Base-by-base conservation (phyloP, 2,329 filamentous ascomycete genomes). In the Fusarium xylarioides region DNA sequence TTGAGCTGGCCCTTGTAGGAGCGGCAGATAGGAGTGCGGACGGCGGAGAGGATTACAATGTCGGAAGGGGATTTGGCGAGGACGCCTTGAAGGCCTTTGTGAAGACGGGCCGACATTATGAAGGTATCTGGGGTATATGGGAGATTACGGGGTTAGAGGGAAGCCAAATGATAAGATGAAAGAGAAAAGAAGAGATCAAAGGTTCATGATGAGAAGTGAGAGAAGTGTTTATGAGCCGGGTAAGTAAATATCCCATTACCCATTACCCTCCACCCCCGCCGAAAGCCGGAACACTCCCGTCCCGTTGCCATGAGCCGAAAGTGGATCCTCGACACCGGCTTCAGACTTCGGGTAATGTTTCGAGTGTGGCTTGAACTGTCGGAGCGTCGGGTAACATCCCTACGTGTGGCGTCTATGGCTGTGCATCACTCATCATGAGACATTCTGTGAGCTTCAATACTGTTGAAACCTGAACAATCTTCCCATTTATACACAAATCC, bases 31-130 rank as follows among this genome's bases (percentile, higher is more conserved):
- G 95, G 93, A 12, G 95, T 98, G 76, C 95, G 93, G 44, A 97
- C 88, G n/a, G 95, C 91, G 26, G 95, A 97, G 77, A 97, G 91
- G 80, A 98, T 92, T 77, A 98, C 94, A 46, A 94, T 89, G 84
- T 98, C 95, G 73, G 91, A 89, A 44, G 94, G 92, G 30, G 91
- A 85, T 82, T 96, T 97, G 78, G 91, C 84, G 68, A 97, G 90
- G 76, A 97, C 90, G 79, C 92, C 89, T 75, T 91, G 90, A 71
- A 95, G 86, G 79, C 94, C 94, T 44, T 76, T 76, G 66, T 77
- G 72, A 37, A 78, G 63, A 28, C 69, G 74, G 56, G 64, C 66
- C 63, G 74, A 58, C 74, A 77, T 76, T 65, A 37, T 37, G 12
- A 50, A 2, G 19, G 44, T 43, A 11, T 56, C 4, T 18, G 38